Evolutionary conservation across 257 asterid species (phyloP), one percentile per base, ranked within the genome.

Genomic region (Capsicum pubescens): DNA sequence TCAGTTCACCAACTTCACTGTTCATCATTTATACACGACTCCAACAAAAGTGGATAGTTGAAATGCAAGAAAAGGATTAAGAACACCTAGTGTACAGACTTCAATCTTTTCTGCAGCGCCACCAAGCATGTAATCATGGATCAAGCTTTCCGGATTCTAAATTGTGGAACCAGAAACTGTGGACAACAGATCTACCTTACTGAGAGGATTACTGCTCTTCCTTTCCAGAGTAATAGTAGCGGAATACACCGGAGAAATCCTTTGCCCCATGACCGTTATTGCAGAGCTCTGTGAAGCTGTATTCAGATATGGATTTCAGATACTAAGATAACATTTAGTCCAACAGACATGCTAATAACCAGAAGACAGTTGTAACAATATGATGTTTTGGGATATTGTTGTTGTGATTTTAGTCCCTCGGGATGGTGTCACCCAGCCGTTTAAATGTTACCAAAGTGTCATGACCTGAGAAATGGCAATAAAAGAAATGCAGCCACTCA

Each of bases 171-270:
- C 32, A 79, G 26, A 15, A 36, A 0, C 26, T 68, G 52, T 16
- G 15, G 78, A 32, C 78, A 69, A 69, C 9, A 69, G 35, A 81
- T 60, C 46, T 81, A 46, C 74, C 26, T 26, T 68, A 68, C 80
- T 83, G 54, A 71, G 84, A 80, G 76, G 39, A 7, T 83, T 64
- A 88, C 81, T 67, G 57, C 87, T 94, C 98, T 77, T 94, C 97
- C 83, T 82, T 88, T 83, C 99, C 99, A 48, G 83, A 82, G 86
- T 90, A 96, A 84, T 93, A 93, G 86, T 94, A 95, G 71, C 93
- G 93, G 86, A 94, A 96, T 89, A 92, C 98, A 56, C 98, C 88
- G 3, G 99, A 94, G 85, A 94, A 96, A 84, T 96, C 98, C 87
- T 92, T 83, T 21, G 88, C 85, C 56, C 72, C 97, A 44, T 90